phyloP scores from a whole-genome alignment of 2,329 filamentous ascomycete genomes.

The Colletotrichum viniferum region DNA sequence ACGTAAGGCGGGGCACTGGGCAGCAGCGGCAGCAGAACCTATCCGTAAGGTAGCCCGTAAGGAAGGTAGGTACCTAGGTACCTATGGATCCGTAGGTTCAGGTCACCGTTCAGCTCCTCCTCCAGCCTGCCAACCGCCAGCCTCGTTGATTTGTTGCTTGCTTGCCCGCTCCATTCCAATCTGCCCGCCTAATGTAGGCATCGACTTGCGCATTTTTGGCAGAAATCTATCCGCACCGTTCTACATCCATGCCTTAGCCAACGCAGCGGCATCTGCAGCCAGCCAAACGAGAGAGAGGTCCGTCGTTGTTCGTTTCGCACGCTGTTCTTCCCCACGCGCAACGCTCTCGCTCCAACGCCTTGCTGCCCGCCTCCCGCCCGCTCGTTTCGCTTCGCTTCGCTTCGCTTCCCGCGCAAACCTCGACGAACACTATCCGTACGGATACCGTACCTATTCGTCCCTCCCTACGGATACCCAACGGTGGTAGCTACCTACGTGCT shows the following conservation, averaged over 20 bases:
- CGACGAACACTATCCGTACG: background rate
- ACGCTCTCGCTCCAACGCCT: background rate
- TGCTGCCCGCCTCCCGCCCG: background rate
- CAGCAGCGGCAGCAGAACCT: background rate
- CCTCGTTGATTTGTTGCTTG: conserved; percentile 11
- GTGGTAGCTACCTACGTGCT: background rate
- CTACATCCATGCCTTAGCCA: background rate
- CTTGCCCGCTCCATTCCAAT: background rate
- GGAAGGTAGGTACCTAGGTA: no score
- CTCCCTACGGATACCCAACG: background rate
- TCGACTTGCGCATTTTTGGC: background rate
- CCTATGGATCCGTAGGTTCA: background rate
- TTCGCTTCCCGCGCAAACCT: conserved; percentile 18
- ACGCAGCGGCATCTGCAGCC: background rate
- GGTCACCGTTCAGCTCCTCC: background rate
- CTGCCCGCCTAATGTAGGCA: background rate
- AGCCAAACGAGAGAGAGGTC: background rate
- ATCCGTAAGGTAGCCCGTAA: background rate
- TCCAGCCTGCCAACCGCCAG: background rate
- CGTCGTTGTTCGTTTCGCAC: background rate
- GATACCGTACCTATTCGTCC: background rate
- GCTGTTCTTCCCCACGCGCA: conserved; percentile 9
- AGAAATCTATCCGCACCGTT: background rate
- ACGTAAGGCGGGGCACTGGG: background rate
- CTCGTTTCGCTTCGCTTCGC: background rate